Evolutionary conservation across 2,329 filamentous ascomycete species (phyloP).

Genomic region (Aspergillus niger): DNA sequence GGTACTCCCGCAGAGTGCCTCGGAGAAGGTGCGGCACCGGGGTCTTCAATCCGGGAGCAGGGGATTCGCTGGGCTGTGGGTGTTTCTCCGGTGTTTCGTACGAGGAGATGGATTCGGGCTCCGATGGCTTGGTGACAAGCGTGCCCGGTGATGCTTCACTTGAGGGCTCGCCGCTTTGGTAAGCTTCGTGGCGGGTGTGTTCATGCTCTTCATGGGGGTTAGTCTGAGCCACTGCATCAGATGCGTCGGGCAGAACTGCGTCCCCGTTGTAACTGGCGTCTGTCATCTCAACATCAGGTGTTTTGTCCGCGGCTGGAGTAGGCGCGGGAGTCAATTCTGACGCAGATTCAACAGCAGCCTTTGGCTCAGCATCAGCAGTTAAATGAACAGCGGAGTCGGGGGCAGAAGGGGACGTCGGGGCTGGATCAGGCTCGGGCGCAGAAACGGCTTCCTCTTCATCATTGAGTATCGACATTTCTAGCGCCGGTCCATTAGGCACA

Average conservation of each 20-base stretch:
- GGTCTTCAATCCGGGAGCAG: constrained; percentile 58
- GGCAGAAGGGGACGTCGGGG: not conserved
- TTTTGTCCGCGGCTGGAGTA: not conserved
- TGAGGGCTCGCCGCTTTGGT: constrained; percentile 37
- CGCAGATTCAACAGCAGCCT: not conserved
- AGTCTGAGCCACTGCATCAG: not conserved
- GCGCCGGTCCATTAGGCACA: constrained; percentile 34
- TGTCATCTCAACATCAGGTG: constrained; percentile 3
- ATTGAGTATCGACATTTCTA: constrained; percentile 33
- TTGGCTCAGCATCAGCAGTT: not conserved
- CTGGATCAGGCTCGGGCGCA: constrained; percentile 20
- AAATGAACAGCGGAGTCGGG: not conserved
- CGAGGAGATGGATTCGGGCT: constrained; percentile 48
- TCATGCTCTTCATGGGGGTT: constrained; percentile 20
- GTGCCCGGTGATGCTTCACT: constrained; percentile 48
- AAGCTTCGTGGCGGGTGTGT: constrained; percentile 24
- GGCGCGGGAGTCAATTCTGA: constrained; percentile 19
- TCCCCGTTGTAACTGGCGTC: constrained; percentile 4
- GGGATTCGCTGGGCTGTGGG: constrained; percentile 41
- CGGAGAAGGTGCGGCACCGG: constrained; percentile 80
- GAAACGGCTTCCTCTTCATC: constrained; percentile 22
- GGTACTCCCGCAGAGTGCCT: constrained; percentile 89
- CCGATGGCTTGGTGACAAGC: constrained; percentile 47
- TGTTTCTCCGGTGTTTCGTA: constrained; percentile 40
- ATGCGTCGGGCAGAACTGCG: constrained; percentile 4